A percentile compares a stretch with the other conserved stretches of the same genome.
phyloP scores from a whole-genome alignment of 768 basidiomycete genomes.

The Termitomyces sp. region DNA sequence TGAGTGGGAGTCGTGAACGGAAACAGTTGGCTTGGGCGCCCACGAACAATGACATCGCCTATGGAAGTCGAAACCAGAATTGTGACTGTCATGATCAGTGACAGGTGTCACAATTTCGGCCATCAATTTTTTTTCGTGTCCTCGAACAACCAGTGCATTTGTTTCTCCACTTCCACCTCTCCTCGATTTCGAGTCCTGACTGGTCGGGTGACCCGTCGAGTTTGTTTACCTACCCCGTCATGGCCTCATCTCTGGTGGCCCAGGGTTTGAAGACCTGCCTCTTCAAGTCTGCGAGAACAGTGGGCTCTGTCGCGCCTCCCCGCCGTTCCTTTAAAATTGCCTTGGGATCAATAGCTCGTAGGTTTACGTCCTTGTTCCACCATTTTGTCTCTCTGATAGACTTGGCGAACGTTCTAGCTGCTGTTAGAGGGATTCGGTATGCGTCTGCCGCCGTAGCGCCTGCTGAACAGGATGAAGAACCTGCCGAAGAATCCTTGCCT shows the following conservation, averaged over 20 bases:
- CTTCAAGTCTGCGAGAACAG: constrained; percentile 12
- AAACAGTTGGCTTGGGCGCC: no score
- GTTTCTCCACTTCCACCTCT: neutral
- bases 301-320: constrained; percentile 19
- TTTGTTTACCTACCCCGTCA: constrained; percentile 12
- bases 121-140: constrained; percentile 7
- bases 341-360: constrained; percentile 14
- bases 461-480: neutral
- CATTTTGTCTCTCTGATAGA: neutral
- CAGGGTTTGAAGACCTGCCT: constrained; percentile 18
- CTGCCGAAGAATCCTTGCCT: constrained; percentile 18
- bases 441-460: constrained; percentile 11
- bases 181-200: neutral
- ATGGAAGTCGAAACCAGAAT: no score
- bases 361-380: neutral
- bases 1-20: no score
- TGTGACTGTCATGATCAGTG: neutral
- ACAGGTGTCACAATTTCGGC: neutral
- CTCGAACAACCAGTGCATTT: no score
- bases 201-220: constrained; percentile 7
- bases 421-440: constrained; percentile 1
- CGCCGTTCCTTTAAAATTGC: constrained; percentile 19
- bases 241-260: constrained; percentile 19
- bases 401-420: neutral
- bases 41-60: no score